A percentile compares a stretch with the other conserved stretches of the same genome.
phyloP scores from a whole-genome alignment of 2,329 filamentous ascomycete genomes.

The Alternaria sp. region DNA sequence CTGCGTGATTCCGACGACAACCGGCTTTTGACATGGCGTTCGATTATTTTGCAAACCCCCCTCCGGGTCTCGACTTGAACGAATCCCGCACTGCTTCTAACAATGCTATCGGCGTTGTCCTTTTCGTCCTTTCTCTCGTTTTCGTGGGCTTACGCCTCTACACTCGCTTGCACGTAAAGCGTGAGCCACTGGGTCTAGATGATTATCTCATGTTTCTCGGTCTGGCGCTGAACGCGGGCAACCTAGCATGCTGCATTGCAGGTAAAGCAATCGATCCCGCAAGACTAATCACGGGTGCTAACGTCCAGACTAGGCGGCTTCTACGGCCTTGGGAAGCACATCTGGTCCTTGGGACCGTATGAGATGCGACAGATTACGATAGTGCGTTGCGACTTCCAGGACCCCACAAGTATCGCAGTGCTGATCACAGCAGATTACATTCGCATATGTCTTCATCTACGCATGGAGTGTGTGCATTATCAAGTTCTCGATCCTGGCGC shows the following conservation, averaged over 20 bases:
- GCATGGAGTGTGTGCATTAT: constrained; percentile 35
- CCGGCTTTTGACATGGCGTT: constrained; percentile 1
- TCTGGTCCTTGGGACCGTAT: constrained; percentile 28
- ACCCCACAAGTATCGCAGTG: neutral
- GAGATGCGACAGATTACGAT: constrained; percentile 34
- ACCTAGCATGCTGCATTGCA: constrained; percentile 33
- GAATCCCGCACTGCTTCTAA: constrained; percentile 29
- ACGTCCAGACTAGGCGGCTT: constrained; percentile 17
- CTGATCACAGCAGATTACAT: constrained; percentile 25
- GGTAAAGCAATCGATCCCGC: neutral
- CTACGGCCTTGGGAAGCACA: constrained; percentile 34
- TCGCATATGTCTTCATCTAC: constrained; percentile 35
- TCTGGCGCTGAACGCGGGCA: constrained; percentile 26
- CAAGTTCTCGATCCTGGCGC: constrained; percentile 33
- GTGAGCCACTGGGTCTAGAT: constrained; percentile 23
- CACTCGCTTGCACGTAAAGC: constrained; percentile 26
- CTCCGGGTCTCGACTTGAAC: constrained; percentile 23
- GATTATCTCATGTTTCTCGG: constrained; percentile 34
- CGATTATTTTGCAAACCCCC: constrained; percentile 21
- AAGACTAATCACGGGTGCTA: neutral
- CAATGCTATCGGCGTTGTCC: constrained; percentile 28
- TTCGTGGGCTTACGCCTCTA: constrained; percentile 27
- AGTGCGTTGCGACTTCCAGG: constrained; percentile 9
- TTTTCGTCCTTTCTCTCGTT: constrained; percentile 25
- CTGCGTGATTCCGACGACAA: neutral